Percentiles rank a stretch among this genome's conserved stretches.
phyloP scores from a whole-genome alignment of 2,329 filamentous ascomycete genomes.

The Ophiocordyceps robertsii region DNA sequence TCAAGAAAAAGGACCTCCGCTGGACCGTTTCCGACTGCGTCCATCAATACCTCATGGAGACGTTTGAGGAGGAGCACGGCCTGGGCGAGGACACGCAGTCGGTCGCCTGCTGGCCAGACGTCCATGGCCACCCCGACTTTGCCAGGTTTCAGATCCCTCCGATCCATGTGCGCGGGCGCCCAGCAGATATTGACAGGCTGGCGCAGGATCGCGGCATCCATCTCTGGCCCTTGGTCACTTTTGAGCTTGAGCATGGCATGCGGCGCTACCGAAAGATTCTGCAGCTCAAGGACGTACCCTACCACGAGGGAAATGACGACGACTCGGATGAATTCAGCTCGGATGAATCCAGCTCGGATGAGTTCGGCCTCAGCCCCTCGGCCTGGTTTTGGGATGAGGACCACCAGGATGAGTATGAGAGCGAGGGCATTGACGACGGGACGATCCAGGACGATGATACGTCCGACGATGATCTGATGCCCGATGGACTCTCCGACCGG shows the following conservation, averaged over 20 bases:
- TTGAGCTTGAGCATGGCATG: conserved; percentile 10
- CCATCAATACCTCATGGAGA: conserved; percentile 13
- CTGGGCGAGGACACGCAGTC: conserved; percentile 12
- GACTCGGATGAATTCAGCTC: conserved; percentile 3
- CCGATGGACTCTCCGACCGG: neutral
- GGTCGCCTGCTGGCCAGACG: conserved; percentile 20
- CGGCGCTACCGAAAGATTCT: conserved; percentile 7
- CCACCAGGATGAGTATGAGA: conserved; percentile 22
- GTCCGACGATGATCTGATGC: conserved; percentile 6
- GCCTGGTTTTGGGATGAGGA: conserved; percentile 5
- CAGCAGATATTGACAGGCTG: fast-evolving
- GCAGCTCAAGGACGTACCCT: neutral
- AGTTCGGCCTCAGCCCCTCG: neutral
- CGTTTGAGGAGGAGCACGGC: conserved; percentile 11
- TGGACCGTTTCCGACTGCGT: conserved; percentile 20
- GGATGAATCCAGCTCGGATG: neutral
- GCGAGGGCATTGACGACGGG: conserved; percentile 22
- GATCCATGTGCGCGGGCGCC: conserved; percentile 1
- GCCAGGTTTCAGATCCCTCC: conserved; percentile 11
- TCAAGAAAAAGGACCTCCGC: conserved; percentile 4
- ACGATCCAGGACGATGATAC: conserved; percentile 10
- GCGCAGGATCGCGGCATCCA: conserved; percentile 6
- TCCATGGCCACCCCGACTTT: conserved; percentile 14
- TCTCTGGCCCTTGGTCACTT: conserved; percentile 17
- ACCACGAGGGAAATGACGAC: neutral